Conservation (phyloP, 306 rosid species). For the Cyclanthera cordifolia region DNA sequence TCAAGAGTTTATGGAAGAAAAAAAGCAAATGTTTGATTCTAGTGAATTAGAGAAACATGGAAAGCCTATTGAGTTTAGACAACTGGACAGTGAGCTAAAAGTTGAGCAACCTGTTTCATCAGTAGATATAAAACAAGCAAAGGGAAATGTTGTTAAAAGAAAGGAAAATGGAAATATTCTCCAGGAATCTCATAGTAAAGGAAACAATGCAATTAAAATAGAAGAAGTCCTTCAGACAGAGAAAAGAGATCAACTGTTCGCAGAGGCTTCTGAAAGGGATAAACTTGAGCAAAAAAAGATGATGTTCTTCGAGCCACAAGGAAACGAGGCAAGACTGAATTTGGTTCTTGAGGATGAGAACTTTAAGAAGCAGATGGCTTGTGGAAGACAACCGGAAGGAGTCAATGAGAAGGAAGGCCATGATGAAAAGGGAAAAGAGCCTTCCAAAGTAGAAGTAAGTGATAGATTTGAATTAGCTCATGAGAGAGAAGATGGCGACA, state of each 20-base stretch:
- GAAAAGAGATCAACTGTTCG: conserved; percentile 19
- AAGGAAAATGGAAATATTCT: conserved; percentile 25
- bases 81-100: conserved; percentile 24
- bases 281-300: conserved; percentile 24
- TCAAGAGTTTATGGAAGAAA: conserved; percentile 23
- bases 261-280: conserved; percentile 28
- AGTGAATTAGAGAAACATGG: conserved; percentile 25
- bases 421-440: conserved; percentile 16
- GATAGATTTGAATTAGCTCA: conserved; percentile 18
- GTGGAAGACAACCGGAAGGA: conserved; percentile 18
- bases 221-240: conserved; percentile 24
- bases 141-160: conserved; percentile 15
- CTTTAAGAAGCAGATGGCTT: conserved; percentile 21
- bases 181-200: conserved; percentile 18
- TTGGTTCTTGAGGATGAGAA: conserved; percentile 28
- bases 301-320: conserved; percentile 28
- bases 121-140: conserved; percentile 23
- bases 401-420: conserved; percentile 5
- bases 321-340: conserved; percentile 26
- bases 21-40: conserved; percentile 20
- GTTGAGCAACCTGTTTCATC: conserved; percentile 28
- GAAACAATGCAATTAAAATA: conserved; percentile 22
- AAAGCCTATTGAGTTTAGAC: conserved; percentile 22
- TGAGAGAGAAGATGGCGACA: conserved; percentile 18
- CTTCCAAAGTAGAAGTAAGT: conserved; percentile 19